Conservation (phyloP, 495 filamentous ascomycete genomes). For the Mycothermus thermophilus region DNA sequence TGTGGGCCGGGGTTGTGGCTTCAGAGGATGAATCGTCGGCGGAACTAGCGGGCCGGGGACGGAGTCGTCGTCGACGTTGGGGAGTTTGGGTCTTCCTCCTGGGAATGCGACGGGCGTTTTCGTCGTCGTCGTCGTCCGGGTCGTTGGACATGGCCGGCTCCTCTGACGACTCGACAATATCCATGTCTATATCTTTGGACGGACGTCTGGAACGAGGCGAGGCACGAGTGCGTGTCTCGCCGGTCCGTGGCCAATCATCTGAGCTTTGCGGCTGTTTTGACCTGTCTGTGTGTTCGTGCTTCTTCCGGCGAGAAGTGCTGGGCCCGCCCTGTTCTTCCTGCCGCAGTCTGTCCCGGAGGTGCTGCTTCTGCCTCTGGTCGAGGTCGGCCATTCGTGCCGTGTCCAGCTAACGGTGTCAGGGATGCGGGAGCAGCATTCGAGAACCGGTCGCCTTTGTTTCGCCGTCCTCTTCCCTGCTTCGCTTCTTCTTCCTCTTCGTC, state of each 20-base stretch:
- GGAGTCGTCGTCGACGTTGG: conserved; percentile 12
- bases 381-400: background rate
- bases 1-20: conserved; percentile 7
- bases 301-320: conserved; percentile 21
- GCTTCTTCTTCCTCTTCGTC: too few relatives aligned
- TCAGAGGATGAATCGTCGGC: conserved; percentile 5
- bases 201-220: conserved; percentile 24
- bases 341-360: conserved; percentile 22
- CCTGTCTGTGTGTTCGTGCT: conserved; percentile 22
- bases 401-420: too few relatives aligned
- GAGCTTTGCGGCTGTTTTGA: conserved; percentile 17
- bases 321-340: conserved; percentile 27
- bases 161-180: conserved; percentile 15
- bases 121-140: conserved; percentile 9
- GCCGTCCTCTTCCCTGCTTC: too few relatives aligned
- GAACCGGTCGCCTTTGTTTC: conserved; percentile 1
- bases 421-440: conserved; percentile 5
- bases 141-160: too few relatives aligned
- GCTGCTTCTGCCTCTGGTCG: conserved; percentile 3
- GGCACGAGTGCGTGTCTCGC: conserved; percentile 23
- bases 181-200: conserved; percentile 18
- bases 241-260: conserved; percentile 28
- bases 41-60: conserved; percentile 6
- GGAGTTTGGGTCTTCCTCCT: conserved; percentile 6
- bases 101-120: conserved; percentile 12